Evolutionary conservation across 2,329 filamentous ascomycete species (phyloP), one percentile per base, ranked within the genome.

Genomic region (Aureobasidium sp.): DNA sequence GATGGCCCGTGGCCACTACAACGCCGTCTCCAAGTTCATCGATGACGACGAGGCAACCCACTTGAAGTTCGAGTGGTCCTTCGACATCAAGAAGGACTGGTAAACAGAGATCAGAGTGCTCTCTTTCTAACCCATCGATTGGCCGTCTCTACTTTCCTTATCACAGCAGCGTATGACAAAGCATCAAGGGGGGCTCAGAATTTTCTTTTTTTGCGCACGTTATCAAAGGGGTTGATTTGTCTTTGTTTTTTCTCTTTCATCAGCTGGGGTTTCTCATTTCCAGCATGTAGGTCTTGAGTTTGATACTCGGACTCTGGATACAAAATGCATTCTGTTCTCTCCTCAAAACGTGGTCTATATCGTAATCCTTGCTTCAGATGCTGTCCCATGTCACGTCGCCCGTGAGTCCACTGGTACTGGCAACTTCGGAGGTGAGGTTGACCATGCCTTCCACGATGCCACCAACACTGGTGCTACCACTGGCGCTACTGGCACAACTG

Each of bases 81-180:
- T 99, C 71, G 89, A 97, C 72, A 96, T 99, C 74, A 83, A 88
- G 78, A 99, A 97, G 84, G 90, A 96, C 74, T 97, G 94, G 94
- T 90, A 59, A 21, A 53, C 37, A 21, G 21, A 16, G 10, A 21
- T 4, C 3, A 10, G 1, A 27, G 27, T 30, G 14, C 25, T 13
- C 32, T 14, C 3, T 11, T 11, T 16, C 16, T 8, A 49, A 49
- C 14, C 32, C 30, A 5, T 14, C 5, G 13, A 14, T 37, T 50
- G 9, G 11, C 9, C 21, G 34, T 39, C 21, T 42, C 32, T 16
- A 54, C 37, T 54, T 54, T 37, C 9, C 21, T 39, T 25, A 21
- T 21, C 21, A 37, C 45, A 53, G 34, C 48, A 39, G 49, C 49
- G 25, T 53, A 48, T 30, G 27, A 41, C 50, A 32, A 54, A 42